A percentile compares a stretch with the other conserved stretches of the same genome.
Conservation (phyloP, 352 stramenopile species). For the Albugo laibachii region DNA sequence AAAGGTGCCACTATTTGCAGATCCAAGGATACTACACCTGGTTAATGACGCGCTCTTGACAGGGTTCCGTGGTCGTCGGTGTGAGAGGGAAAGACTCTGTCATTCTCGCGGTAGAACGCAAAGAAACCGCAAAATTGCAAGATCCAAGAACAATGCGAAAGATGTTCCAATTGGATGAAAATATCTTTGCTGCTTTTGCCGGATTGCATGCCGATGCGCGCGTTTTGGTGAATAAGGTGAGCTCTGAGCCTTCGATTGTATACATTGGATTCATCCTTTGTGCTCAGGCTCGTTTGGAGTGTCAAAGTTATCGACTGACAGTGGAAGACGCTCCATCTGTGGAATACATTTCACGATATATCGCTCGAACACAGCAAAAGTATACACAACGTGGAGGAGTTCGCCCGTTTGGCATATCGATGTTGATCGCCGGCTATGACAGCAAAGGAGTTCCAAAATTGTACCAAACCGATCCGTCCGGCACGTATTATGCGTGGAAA, state of each 20-base stretch:
- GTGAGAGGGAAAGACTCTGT: constrained; percentile 93
- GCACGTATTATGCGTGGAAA: constrained; percentile 96
- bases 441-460: constrained; percentile 84
- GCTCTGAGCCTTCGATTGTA: constrained; percentile 2
- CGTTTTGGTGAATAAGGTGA: constrained; percentile 92
- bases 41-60: neutral
- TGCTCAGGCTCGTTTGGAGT: constrained; percentile 80
- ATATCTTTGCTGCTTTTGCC: constrained; percentile 96
- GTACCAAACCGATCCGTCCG: constrained; percentile 96
- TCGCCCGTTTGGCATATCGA: constrained; percentile 96
- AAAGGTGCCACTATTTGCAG: constrained; percentile 24
- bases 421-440: constrained; percentile 91
- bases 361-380: constrained; percentile 94
- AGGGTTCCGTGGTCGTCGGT: constrained; percentile 92
- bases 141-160: constrained; percentile 97
- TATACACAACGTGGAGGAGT: constrained; percentile 97
- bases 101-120: constrained; percentile 83
- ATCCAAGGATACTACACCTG: neutral
- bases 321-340: constrained; percentile 86
- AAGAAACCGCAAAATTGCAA: constrained; percentile 84
- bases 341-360: constrained; percentile 95
- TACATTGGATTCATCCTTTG: neutral
- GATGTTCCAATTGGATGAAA: constrained; percentile 97
- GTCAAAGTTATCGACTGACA: constrained; percentile 96
- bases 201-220: constrained; percentile 96